These are phyloP conservation scores for Saccharum officinarum DNA, from an alignment of 176 grass and related monocot genomes.

Conservation along the genomic window DNA sequence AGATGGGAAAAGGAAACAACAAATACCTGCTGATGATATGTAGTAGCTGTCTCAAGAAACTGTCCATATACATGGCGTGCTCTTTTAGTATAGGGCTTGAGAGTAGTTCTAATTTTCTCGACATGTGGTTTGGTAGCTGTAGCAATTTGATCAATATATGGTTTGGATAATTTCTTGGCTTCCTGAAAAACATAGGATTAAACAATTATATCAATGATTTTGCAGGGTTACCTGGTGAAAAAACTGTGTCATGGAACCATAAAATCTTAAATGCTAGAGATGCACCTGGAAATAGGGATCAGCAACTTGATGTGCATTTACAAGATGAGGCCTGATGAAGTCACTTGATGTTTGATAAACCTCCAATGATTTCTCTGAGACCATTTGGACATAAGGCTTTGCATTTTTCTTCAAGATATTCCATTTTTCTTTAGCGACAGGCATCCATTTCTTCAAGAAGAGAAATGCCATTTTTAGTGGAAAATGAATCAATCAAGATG, in stretches of 20 bases:
- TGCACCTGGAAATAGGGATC: constrained; percentile 89
- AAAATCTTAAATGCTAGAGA: constrained; percentile 12
- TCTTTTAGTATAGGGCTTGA: constrained; percentile 64
- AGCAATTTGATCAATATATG: constrained; percentile 83
- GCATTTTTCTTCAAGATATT: constrained; percentile 41
- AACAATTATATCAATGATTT: background rate
- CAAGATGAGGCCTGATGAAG: constrained; percentile 56
- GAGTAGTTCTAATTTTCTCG: constrained; percentile 56
- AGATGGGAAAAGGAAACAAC: constrained; percentile 5
- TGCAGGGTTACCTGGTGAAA: background rate
- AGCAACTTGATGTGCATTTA: constrained; percentile 56
- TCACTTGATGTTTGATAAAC: constrained; percentile 67
- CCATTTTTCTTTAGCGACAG: constrained; percentile 69
- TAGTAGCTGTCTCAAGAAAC: constrained; percentile 54
- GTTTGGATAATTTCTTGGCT: constrained; percentile 80
- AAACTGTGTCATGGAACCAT: background rate
- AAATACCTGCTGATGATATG: constrained; percentile 80
- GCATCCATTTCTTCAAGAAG: constrained; percentile 73
- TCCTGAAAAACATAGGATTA: constrained; percentile 52
- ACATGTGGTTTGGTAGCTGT: constrained; percentile 71
- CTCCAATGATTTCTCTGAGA: constrained; percentile 69
- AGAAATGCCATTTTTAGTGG: constrained; percentile 23
- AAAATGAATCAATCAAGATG: constrained; percentile 34
- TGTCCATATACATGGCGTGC: constrained; percentile 43
- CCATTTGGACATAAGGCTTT: constrained; percentile 64